Evolutionary conservation across 75 land plant species (phyloP), one percentile per base, ranked within the genome.

Genomic region (Selaginella tamariscina): DNA sequence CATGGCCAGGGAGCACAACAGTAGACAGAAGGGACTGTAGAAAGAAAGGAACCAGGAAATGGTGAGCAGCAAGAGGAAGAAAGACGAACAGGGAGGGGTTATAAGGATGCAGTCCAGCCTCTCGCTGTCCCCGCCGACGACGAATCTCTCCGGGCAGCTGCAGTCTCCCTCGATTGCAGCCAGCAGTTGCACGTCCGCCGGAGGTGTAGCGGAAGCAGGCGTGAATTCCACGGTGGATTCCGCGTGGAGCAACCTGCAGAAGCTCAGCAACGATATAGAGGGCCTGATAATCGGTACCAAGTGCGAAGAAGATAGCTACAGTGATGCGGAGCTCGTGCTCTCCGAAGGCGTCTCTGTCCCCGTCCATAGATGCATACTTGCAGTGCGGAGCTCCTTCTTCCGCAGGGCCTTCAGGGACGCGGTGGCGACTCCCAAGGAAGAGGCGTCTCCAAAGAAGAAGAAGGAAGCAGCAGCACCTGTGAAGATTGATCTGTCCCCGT

Each of bases 331-430:
- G 8, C 73, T 91, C 13, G 18, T 69, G 29, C 83, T 82, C 20
- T 5, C 49, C 49, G 86, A 88, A 29, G 88, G 80, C 0, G 49
- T 22, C 9, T 5, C 71, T 0, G 80, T 88, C 2, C 78, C 77
- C 0, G 78, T 86, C 20, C 87, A 92, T 59, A 71, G 95, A 11
- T 89, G 97, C 74, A 92, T 92, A 54, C 65, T 92, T 31, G 83
- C 95, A 15, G 77, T 82, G 0, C 60, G 97, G 65, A 80, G 87
- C 67, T 56, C 66, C 21, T 89, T 82, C 72, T 86, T 92, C 31
- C 78, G 65, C 44, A 33, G 33, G 24, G 23, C 60, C 0, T 72
- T 77, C 29, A 32, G 55, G 30, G 73, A 31, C 1, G 24, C 72
- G 9, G 8, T 22, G n/a, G 64, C 57, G 23, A 59, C 75, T 29